Conservation (phyloP, 345 rosid genomes). For the Streptanthus diversifolius region DNA sequence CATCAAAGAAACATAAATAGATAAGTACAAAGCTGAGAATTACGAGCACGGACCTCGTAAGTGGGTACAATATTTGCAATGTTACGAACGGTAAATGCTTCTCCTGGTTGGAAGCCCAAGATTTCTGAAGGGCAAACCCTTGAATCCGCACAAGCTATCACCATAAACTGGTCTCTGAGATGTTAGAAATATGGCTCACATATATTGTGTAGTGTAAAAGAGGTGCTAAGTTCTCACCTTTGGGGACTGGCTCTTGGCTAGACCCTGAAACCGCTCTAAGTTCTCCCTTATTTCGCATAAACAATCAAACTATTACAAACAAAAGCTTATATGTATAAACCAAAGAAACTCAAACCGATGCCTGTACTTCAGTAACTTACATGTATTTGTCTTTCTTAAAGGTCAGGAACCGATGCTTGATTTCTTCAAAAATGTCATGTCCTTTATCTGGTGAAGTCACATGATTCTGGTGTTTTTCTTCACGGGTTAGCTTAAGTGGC, state of each 20-base stretch:
- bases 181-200: conserved; percentile 27
- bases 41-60: conserved; percentile 48
- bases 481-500: background rate
- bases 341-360: background rate
- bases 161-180: conserved; percentile 64
- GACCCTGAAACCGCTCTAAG: conserved; percentile 53
- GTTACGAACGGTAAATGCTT: conserved; percentile 77
- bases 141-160: conserved; percentile 87
- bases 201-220: background rate
- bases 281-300: conserved; percentile 49
- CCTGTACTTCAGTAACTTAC: conserved; percentile 41
- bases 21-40: background rate
- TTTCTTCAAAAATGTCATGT: conserved; percentile 48
- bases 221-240: conserved; percentile 42
- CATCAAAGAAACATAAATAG: background rate
- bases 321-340: background rate
- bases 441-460: conserved; percentile 11
- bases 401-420: conserved; percentile 58
- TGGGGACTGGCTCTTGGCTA: conserved; percentile 69
- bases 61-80: conserved; percentile 80
- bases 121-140: conserved; percentile 85
- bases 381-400: conserved; percentile 64
- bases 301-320: background rate
- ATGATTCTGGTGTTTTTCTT: conserved; percentile 1
- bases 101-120: conserved; percentile 89